Conservation (phyloP, 2,329 filamentous ascomycete species). For the Byssothecium circinans region DNA sequence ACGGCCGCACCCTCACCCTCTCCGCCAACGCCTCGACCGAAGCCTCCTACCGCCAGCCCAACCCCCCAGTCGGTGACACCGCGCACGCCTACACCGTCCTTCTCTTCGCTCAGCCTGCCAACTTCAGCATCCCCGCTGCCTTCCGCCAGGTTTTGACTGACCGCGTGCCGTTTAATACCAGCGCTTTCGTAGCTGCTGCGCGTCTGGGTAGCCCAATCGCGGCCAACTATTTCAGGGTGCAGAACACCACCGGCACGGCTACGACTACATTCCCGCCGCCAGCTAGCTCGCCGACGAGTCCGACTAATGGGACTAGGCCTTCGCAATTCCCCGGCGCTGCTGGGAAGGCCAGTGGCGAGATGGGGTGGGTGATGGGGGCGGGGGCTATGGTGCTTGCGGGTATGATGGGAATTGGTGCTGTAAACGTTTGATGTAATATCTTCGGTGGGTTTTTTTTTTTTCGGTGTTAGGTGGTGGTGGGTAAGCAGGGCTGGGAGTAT, state of each 20-base stretch:
- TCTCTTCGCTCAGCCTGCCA: conserved; percentile 29
- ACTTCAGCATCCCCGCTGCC: conserved; percentile 30
- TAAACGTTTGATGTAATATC: too few relatives aligned
- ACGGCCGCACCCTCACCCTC: conserved; percentile 14
- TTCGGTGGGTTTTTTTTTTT: too few relatives aligned
- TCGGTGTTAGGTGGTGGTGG: too few relatives aligned
- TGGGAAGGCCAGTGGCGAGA: not conserved
- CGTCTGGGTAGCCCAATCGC: conserved; percentile 34
- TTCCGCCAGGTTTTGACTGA: conserved; percentile 26
- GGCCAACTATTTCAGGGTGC: conserved; percentile 45
- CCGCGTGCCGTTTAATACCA: conserved; percentile 40
- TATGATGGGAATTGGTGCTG: not conserved
- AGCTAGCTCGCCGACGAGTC: conserved; percentile 20
- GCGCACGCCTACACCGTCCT: conserved; percentile 35
- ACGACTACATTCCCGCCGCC: conserved; percentile 20
- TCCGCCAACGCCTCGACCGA: conserved; percentile 10
- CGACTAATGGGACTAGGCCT: not conserved
- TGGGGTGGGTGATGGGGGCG: not conserved
- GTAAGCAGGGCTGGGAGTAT: too few relatives aligned
- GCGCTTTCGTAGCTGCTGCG: conserved; percentile 37
- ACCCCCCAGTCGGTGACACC: conserved; percentile 32
- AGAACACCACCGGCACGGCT: conserved; percentile 29
- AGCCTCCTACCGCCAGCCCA: conserved; percentile 29
- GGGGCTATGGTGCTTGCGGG: not conserved
- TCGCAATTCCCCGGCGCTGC: not conserved